phyloP scores from a whole-genome alignment of 495 filamentous ascomycete species.

The Podospora fimiseda region DNA sequence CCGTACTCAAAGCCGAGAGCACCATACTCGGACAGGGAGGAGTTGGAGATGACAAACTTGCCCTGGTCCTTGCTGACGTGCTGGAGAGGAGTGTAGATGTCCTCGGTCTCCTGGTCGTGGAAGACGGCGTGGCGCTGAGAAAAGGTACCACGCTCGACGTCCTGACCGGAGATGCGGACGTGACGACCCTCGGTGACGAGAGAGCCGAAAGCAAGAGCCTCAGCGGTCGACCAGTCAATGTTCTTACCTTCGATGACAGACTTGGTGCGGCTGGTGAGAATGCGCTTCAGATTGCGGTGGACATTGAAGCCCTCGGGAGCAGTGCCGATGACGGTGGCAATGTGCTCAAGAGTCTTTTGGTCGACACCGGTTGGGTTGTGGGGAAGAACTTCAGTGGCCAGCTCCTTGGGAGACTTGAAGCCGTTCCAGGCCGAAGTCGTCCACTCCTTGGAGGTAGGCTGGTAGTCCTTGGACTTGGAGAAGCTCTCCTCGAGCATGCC shows the following conservation, averaged over 20 bases:
- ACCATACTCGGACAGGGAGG: slow-evolving; percentile 91
- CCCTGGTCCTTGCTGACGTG: slow-evolving; percentile 83
- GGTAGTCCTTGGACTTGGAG: slow-evolving; percentile 92
- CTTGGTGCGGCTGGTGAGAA: slow-evolving; percentile 84
- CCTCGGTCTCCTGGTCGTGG: slow-evolving; percentile 91
- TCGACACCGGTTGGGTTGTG: slow-evolving; percentile 83
- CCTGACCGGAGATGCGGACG: slow-evolving; percentile 94
- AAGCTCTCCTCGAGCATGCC: slow-evolving; percentile 97
- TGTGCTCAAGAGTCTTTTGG: slow-evolving; percentile 61
- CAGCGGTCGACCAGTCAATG: slow-evolving; percentile 96
- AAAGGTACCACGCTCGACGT: slow-evolving; percentile 99
- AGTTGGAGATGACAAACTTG: slow-evolving; percentile 94
- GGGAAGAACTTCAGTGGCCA: slow-evolving; percentile 89
- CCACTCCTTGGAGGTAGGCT: slow-evolving; percentile 95
- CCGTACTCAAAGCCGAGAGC: slow-evolving; percentile 97
- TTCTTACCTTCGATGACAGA: slow-evolving; percentile 85
- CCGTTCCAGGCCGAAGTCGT: slow-evolving; percentile 96
- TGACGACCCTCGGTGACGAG: slow-evolving; percentile 90
- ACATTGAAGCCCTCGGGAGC: slow-evolving; percentile 78
- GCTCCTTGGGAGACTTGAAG: slow-evolving; percentile 97
- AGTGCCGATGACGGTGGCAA: slow-evolving; percentile 67
- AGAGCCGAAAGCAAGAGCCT: slow-evolving; percentile 91
- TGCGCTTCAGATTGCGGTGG: slow-evolving; percentile 96
- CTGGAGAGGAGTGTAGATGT: slow-evolving; percentile 87
- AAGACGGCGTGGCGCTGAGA: slow-evolving; percentile 96